Percentiles rank a stretch among this genome's conserved stretches.
Conservation (phyloP, 441 rosid species). For the Breynia disticha region DNA sequence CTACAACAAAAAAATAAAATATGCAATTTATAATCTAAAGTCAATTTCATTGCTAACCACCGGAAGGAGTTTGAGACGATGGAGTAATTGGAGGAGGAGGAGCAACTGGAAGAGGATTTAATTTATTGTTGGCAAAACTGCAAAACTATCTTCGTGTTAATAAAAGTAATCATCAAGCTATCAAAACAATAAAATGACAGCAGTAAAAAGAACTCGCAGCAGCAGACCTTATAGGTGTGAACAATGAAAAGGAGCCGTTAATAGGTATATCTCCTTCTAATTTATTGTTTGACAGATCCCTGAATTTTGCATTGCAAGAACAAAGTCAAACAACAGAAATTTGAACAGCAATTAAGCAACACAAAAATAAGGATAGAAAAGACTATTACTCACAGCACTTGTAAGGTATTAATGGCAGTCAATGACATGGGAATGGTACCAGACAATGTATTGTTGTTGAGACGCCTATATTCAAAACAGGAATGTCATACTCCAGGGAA, state of each 20-base stretch:
- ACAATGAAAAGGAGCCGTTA: slow-evolving; percentile 75
- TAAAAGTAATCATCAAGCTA: slow-evolving; percentile 6
- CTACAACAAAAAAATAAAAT: neutral
- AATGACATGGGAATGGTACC: slow-evolving; percentile 57
- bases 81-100: slow-evolving; percentile 64
- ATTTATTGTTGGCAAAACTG: slow-evolving; percentile 47
- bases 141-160: slow-evolving; percentile 24
- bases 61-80: slow-evolving; percentile 30
- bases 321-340: neutral
- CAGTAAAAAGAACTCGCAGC: slow-evolving; percentile 7
- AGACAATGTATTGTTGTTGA: slow-evolving; percentile 65
- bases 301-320: slow-evolving; percentile 30
- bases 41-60: slow-evolving; percentile 23
- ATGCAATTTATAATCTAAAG: slow-evolving; percentile 5
- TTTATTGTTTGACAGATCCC: slow-evolving; percentile 71
- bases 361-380: slow-evolving; percentile 8
- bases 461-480: slow-evolving; percentile 51
- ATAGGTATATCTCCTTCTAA: slow-evolving; percentile 58
- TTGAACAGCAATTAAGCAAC: neutral
- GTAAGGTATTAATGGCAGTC: slow-evolving; percentile 45
- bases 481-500: slow-evolving; percentile 9
- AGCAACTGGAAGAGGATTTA: slow-evolving; percentile 25
- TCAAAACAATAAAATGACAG: slow-evolving; percentile 7
- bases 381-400: slow-evolving; percentile 73
- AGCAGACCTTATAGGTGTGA: slow-evolving; percentile 66